phyloP scores from a whole-genome alignment of 345 rosid species.

The Bretschneidera sinensis region DNA sequence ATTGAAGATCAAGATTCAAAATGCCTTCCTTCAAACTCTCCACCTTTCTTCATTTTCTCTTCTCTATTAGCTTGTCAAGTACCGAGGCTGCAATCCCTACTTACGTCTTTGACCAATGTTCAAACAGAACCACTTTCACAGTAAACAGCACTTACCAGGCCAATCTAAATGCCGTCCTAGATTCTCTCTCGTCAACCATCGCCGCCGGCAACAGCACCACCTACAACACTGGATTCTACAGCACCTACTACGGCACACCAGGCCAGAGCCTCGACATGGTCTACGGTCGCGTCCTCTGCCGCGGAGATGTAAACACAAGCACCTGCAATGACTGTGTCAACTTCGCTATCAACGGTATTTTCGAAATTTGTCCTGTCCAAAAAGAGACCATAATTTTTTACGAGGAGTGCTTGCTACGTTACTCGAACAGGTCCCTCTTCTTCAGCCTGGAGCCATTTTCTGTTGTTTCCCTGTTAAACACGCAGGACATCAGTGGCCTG shows the following conservation, averaged over 20 bases:
- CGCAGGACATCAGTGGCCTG: no score
- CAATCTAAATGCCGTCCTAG: slow-evolving; percentile 27
- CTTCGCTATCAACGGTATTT: background rate
- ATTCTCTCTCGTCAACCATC: slow-evolving; percentile 15
- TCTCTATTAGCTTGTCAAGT: background rate
- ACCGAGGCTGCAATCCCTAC: background rate
- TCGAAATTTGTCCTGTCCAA: slow-evolving; percentile 7
- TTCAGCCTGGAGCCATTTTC: background rate
- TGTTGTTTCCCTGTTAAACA: background rate
- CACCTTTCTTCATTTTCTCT: background rate
- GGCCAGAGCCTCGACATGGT: slow-evolving; percentile 15
- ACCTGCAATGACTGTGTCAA: slow-evolving; percentile 24
- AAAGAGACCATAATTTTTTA: slow-evolving; percentile 19
- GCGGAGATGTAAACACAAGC: slow-evolving; percentile 2
- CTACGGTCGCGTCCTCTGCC: slow-evolving; percentile 28
- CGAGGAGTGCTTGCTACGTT: slow-evolving; percentile 26
- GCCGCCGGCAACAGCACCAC: slow-evolving; percentile 15
- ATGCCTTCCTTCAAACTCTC: background rate
- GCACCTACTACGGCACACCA: slow-evolving; percentile 17
- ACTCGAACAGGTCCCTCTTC: slow-evolving; percentile 17
- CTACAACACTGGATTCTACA: slow-evolving; percentile 23
- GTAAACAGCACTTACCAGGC: slow-evolving; percentile 18
- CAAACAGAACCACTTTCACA: slow-evolving; percentile 21
- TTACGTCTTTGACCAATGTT: background rate
- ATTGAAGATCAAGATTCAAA: no score